Conservation (phyloP, 805 yeast species). For the Candida maris region DNA sequence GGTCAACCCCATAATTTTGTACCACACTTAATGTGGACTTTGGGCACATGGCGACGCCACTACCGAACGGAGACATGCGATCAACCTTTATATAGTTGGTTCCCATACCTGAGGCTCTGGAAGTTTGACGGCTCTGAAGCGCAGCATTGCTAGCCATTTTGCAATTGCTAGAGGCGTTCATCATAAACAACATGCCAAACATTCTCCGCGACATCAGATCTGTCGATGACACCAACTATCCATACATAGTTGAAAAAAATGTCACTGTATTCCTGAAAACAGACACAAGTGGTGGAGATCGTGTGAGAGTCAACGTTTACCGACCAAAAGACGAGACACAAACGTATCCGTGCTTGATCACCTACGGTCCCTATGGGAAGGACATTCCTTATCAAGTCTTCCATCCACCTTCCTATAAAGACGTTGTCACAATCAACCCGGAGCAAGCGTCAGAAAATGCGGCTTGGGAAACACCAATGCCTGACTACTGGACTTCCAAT, state of each 20-base stretch:
- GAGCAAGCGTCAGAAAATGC: conserved; percentile 9
- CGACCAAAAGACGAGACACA: conserved; percentile 8
- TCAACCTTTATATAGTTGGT: too few species aligned
- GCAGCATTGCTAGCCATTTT: background rate
- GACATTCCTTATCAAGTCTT: conserved; percentile 7
- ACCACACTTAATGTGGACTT: too few species aligned
- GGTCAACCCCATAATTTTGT: too few species aligned
- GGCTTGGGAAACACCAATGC: conserved; percentile 11
- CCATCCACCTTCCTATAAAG: conserved; percentile 8
- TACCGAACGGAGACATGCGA: too few species aligned
- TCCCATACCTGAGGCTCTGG: too few species aligned
- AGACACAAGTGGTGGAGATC: conserved; percentile 7
- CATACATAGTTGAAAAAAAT: conserved; percentile 9
- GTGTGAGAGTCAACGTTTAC: conserved; percentile 10
- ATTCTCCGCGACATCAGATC: conserved; percentile 8
- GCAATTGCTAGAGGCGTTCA: background rate
- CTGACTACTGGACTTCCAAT: conserved; percentile 7
- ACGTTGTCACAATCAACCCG: conserved; percentile 5
- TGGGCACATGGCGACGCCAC: too few species aligned
- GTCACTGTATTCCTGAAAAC: conserved; percentile 5
- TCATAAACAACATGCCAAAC: conserved; percentile 4
- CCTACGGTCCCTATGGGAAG: conserved; percentile 10
- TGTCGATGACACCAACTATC: conserved; percentile 4
- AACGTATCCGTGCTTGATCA: conserved; percentile 5
- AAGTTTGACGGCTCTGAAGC: too few species aligned